These are phyloP conservation scores for Fusarium bactridioides DNA, from an alignment of 2,329 filamentous ascomycete genomes.

Conservation along the genomic window DNA sequence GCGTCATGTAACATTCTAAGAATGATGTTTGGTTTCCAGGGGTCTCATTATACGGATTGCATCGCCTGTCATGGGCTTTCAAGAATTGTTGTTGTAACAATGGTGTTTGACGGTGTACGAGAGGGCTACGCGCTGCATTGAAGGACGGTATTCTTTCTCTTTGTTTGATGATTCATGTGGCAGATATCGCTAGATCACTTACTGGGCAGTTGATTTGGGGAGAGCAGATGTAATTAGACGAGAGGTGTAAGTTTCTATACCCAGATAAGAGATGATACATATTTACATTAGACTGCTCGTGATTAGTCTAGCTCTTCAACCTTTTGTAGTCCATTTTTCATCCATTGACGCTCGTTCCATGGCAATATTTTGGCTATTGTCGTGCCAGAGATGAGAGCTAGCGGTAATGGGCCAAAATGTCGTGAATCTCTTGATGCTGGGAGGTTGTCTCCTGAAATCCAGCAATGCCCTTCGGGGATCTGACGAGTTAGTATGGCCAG, in stretches of 20 bases:
- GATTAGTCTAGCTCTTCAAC: conserved; percentile 34
- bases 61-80: conserved; percentile 28
- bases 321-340: conserved; percentile 55
- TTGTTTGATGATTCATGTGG: conserved; percentile 49
- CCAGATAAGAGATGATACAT: conserved; percentile 40
- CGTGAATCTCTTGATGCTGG: conserved; percentile 86
- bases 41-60: conserved; percentile 33
- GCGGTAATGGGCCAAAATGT: conserved; percentile 82
- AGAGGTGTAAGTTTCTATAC: conserved; percentile 42
- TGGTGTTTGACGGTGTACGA: conserved; percentile 26
- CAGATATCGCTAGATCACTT: conserved; percentile 33
- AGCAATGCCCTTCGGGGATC: conserved; percentile 93
- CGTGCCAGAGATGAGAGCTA: conserved; percentile 86
- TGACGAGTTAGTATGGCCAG: conserved; percentile 47
- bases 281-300: conserved; percentile 13
- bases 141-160: conserved; percentile 33
- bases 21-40: conserved; percentile 38
- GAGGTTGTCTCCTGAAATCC: conserved; percentile 88
- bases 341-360: conserved; percentile 59
- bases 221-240: conserved; percentile 48
- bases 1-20: conserved; percentile 42
- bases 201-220: conserved; percentile 25
- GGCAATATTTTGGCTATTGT: conserved; percentile 71
- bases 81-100: conserved; percentile 23
- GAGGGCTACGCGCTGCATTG: conserved; percentile 11